Percentiles rank a stretch among this genome's conserved stretches.
Conservation (phyloP, 495 filamentous ascomycete species). For the Cudoniella acicularis region DNA sequence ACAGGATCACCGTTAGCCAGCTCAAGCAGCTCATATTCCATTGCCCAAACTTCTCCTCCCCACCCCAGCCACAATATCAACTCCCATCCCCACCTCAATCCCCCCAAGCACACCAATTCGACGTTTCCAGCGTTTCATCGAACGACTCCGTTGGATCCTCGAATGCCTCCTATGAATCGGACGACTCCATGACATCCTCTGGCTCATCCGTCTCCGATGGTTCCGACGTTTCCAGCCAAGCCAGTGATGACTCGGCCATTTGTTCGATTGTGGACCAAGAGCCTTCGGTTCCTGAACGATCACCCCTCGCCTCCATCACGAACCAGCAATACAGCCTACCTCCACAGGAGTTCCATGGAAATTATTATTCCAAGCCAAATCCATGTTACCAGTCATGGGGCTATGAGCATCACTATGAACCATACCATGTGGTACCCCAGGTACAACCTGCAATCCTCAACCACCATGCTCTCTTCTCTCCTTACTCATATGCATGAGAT, state of each 20-base stretch:
- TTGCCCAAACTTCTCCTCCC: conserved; percentile 71
- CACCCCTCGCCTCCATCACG: conserved; percentile 2
- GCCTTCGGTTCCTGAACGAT: background rate
- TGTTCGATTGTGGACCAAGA: background rate
- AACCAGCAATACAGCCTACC: conserved; percentile 19
- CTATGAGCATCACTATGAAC: conserved; percentile 21
- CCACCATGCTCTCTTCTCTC: conserved; percentile 11
- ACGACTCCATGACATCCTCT: conserved; percentile 18
- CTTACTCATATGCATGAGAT: conserved; percentile 4
- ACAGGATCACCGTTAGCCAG: conserved; percentile 81
- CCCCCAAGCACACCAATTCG: background rate
- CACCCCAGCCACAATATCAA: conserved; percentile 10
- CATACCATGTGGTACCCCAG: conserved; percentile 4
- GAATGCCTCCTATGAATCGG: conserved; percentile 13
- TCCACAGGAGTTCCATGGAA: conserved; percentile 15
- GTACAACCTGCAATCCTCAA: conserved; percentile 8
- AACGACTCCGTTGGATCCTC: conserved; percentile 13
- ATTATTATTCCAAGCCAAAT: conserved; percentile 11
- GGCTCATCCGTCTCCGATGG: conserved; percentile 9
- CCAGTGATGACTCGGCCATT: conserved; percentile 6
- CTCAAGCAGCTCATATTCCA: conserved; percentile 70
- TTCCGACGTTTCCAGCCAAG: conserved; percentile 2
- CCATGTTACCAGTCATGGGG: conserved; percentile 15
- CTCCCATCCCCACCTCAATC: conserved; percentile 12
- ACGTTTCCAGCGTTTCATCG: conserved; percentile 1